Evolutionary conservation across 768 basidiomycete species (phyloP).

Genomic region (Mycena haematopus): DNA sequence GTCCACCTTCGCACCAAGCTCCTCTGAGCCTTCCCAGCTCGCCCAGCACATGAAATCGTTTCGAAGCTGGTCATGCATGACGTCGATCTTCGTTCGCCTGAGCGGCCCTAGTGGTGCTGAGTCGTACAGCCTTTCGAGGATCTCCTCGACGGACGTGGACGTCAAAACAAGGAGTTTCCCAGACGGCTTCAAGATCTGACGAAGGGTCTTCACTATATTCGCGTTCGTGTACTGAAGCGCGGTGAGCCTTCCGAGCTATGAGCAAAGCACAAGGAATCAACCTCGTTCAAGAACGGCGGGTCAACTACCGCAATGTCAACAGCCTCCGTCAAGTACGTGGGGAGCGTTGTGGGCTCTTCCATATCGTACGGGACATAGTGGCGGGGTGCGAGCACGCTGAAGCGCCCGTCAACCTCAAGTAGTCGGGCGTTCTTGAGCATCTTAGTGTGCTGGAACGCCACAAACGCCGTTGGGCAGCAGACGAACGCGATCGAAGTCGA

Average conservation of each 20-base stretch:
- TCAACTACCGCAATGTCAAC: constrained; percentile 51
- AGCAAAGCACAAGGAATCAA: constrained; percentile 18
- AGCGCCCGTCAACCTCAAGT: constrained; percentile 51
- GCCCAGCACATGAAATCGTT: constrained; percentile 55
- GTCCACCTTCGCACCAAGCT: constrained; percentile 4
- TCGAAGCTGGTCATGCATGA: constrained; percentile 45
- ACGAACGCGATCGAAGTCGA: constrained; percentile 48
- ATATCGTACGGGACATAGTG: constrained; percentile 53
- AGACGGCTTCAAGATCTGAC: constrained; percentile 46
- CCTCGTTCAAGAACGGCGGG: constrained; percentile 56
- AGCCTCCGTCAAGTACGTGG: constrained; percentile 37
- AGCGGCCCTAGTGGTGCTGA: constrained; percentile 47
- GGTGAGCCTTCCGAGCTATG: not conserved
- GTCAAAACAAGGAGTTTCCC: constrained; percentile 49
- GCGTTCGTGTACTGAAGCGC: constrained; percentile 45
- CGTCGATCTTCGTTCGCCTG: constrained; percentile 39
- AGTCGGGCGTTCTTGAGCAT: constrained; percentile 41
- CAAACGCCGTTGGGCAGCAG: constrained; percentile 54
- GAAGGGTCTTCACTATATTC: constrained; percentile 45
- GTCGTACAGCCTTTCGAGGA: constrained; percentile 43
- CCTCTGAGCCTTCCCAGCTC: constrained; percentile 29
- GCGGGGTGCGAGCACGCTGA: constrained; percentile 45
- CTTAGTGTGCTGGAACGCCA: constrained; percentile 52
- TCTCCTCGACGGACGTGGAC: constrained; percentile 45
- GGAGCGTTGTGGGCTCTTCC: constrained; percentile 49